Evolutionary conservation across 2,329 filamentous ascomycete species (phyloP).

Genomic region (Neurospora sp.): DNA sequence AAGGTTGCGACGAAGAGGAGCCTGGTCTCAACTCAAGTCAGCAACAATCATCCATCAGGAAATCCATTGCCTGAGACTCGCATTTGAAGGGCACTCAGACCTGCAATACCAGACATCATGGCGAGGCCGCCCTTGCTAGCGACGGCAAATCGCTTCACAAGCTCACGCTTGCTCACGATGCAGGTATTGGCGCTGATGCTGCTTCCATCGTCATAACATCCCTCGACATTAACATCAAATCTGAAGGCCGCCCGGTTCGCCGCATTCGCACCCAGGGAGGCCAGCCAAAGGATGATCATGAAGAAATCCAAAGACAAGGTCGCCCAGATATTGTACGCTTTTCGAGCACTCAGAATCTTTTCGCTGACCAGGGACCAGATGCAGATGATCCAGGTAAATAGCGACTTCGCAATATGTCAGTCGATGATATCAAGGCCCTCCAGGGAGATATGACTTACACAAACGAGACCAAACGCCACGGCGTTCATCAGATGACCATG

Average conservation of each 20-base stretch:
- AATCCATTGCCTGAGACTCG: constrained; percentile 8
- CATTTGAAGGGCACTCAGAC: constrained; percentile 22
- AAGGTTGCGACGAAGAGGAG: constrained; percentile 17
- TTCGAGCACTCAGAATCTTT: constrained; percentile 16
- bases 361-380: constrained; percentile 21
- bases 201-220: constrained; percentile 21
- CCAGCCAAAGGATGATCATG: constrained; percentile 24
- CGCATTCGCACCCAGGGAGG: constrained; percentile 23
- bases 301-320: constrained; percentile 22
- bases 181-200: constrained; percentile 19
- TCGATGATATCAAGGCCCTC: not conserved
- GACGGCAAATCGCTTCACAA: constrained; percentile 15
- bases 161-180: constrained; percentile 11
- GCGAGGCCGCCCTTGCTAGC: constrained; percentile 15
- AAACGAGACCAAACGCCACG: constrained; percentile 20
- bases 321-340: constrained; percentile 25
- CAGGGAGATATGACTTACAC: constrained; percentile 14
- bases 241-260: constrained; percentile 20
- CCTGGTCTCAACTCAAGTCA: constrained; percentile 5
- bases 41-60: not conserved
- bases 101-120: constrained; percentile 22
- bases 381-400: constrained; percentile 22
- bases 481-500: constrained; percentile 19
- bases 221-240: constrained; percentile 8
- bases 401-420: not conserved